Base-by-base conservation (phyloP, 2,329 filamentous ascomycete species). In the Aspergillus arachidicola region DNA sequence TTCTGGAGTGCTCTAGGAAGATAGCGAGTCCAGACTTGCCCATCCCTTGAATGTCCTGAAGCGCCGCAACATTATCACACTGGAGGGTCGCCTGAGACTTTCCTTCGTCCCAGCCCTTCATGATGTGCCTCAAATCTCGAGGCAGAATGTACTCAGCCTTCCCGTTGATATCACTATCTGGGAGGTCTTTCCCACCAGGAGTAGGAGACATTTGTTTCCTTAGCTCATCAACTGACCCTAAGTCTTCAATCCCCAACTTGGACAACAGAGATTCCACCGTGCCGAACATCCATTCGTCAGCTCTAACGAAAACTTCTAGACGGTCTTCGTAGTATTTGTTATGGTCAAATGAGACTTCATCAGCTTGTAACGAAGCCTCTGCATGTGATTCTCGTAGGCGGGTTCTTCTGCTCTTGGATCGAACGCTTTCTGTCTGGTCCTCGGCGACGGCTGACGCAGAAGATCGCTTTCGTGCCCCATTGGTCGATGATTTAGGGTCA, bases 321-420 rank as follows among this genome's bases (percentile, higher is more conserved):
- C 85, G 83, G 60, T 86, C 81, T 66, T 86, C 83, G 62, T 84
- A 83, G 67, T 85, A 83, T 70, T 83, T 86, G 21, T 78, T 79
- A 53, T 80, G 79, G 63, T 88, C 86, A 46, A 85, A 82, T 32
- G 79, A 75, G 19, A 80, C 75, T 23, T 83, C 80, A 43, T 84
- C 82, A 6, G 78, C 75, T 36, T 81, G 81, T 12, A 77, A 72
- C 19, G 76, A 72, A 32, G 75, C 73, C 36, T 86, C 85, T 7
- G 79, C 80, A 57, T 84, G 79, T 10, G 85, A 85, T 66, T 88
- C 87, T 64, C 87, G 82, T 34, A 86, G 85, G 58, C 86, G 83
- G 21, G 87, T 83, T 41, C 87, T 82, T 69, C 87, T 87, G 72
- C 87, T 89, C 69, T 87, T 86, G 14, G 80, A 78, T 55, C 87